Percentiles rank a stretch among this genome's conserved stretches.
phyloP scores from a whole-genome alignment of 2,329 filamentous ascomycete genomes.

The Colletotrichum costaricense region DNA sequence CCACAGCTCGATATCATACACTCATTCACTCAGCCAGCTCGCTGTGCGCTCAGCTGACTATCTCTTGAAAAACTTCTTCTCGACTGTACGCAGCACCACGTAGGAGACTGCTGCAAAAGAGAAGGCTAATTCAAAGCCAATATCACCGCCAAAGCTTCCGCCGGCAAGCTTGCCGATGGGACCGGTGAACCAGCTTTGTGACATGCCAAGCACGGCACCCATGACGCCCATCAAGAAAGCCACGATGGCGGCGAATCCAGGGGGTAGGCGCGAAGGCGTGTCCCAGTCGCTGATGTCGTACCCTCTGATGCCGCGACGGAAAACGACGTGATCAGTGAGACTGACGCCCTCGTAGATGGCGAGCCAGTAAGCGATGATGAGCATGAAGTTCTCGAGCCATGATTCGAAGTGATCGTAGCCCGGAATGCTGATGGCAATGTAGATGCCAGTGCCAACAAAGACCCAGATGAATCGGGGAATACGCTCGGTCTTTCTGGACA shows the following conservation, averaged over 20 bases:
- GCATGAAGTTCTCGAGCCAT: constrained; percentile 78
- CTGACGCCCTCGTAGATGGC: constrained; percentile 78
- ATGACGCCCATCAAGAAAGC: constrained; percentile 74
- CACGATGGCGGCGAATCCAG: constrained; percentile 70
- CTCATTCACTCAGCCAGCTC: no score
- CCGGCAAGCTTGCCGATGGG: constrained; percentile 73
- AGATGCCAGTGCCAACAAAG: constrained; percentile 68
- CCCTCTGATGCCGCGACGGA: constrained; percentile 69
- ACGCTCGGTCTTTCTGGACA: constrained; percentile 67
- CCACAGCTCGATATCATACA: constrained; percentile 7
- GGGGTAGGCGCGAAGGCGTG: constrained; percentile 66
- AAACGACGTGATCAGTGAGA: constrained; percentile 75
- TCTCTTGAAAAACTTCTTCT: constrained; percentile 53
- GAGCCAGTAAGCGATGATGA: constrained; percentile 78
- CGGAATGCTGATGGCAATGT: constrained; percentile 77
- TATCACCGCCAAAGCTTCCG: constrained; percentile 56
- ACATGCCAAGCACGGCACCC: constrained; percentile 77
- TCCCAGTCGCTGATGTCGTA: constrained; percentile 72
- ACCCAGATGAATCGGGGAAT: constrained; percentile 78
- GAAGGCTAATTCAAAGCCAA: constrained; percentile 74
- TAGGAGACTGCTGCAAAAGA: constrained; percentile 67
- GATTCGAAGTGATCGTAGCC: constrained; percentile 74
- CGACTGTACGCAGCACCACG: constrained; percentile 57
- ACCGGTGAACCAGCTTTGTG: constrained; percentile 75
- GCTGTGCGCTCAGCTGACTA: constrained; percentile 37